Conservation (phyloP, 345 rosid species). For the Gossypium longicalyx region DNA sequence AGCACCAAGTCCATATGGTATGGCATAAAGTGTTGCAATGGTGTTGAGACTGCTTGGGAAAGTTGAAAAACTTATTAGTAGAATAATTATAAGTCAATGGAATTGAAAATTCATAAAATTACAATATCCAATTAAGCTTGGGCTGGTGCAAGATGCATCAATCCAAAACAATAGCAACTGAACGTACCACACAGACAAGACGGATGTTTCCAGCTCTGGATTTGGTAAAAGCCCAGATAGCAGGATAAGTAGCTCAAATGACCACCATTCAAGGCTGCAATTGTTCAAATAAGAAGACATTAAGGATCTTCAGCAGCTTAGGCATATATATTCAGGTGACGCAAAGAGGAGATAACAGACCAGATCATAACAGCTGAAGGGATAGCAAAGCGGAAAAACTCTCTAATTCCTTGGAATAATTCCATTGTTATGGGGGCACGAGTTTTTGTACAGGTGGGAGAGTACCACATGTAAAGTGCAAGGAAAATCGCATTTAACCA, state of each 20-base stretch:
- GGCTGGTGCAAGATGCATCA: not conserved
- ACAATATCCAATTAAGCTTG: not conserved
- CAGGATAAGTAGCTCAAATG: constrained; percentile 50
- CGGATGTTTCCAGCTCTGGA: constrained; percentile 52
- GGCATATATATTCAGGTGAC: not conserved
- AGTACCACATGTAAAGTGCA: constrained; percentile 28
- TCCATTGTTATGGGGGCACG: constrained; percentile 26
- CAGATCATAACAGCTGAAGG: not conserved
- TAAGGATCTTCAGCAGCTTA: not conserved
- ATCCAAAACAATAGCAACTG: too few species aligned
- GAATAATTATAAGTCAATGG: not conserved
- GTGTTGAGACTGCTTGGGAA: not conserved
- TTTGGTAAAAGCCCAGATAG: constrained; percentile 58
- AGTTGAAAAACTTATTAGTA: not conserved
- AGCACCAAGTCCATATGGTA: constrained; percentile 34
- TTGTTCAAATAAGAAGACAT: too few species aligned
- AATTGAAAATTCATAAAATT: not conserved
- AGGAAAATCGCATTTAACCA: constrained; percentile 36
- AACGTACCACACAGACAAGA: constrained; percentile 44
- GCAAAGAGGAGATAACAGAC: not conserved
- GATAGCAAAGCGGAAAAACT: not conserved
- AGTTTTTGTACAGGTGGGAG: constrained; percentile 34
- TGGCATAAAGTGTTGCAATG: not conserved
- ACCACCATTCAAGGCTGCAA: constrained; percentile 61
- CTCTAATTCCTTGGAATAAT: not conserved